Evolutionary conservation across 139 green algal species (phyloP).

Genomic region (Tetradesmus obliquus): DNA sequence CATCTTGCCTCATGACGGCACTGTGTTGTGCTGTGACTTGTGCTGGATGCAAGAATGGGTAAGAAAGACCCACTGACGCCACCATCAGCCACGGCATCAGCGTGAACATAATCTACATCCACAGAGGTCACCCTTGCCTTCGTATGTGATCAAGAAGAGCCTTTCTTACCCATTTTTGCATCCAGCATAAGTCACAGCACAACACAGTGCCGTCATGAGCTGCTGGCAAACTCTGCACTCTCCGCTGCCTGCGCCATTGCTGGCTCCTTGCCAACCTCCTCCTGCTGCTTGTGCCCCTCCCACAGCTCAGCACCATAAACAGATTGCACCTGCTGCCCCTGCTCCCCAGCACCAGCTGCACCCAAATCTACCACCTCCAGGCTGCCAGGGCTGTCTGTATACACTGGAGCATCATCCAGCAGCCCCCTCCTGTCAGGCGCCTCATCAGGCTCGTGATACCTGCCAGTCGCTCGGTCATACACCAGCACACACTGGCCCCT

Average conservation of each 20-base stretch:
- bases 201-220: not conserved
- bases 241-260: not conserved
- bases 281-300: not conserved
- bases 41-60: too few species aligned
- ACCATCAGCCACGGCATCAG: not conserved
- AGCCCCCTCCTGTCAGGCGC: not conserved
- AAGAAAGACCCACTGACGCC: not conserved
- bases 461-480: conserved; percentile 40
- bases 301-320: not conserved
- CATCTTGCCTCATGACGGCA: not conserved
- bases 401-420: not conserved
- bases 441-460: conserved; percentile 28
- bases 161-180: too few species aligned
- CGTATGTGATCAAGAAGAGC: too few species aligned
- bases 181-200: not conserved
- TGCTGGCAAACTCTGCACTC: not conserved
- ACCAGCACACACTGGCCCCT: conserved; percentile 66
- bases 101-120: not conserved
- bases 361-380: not conserved
- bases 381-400: not conserved
- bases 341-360: not conserved
- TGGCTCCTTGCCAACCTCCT: not conserved
- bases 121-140: not conserved
- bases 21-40: not conserved
- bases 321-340: not conserved